Evolutionary conservation across 192 early-diverging fungal genomes (phyloP), one percentile per base, ranked within the genome.

Genomic region (Linnemannia exigua): DNA sequence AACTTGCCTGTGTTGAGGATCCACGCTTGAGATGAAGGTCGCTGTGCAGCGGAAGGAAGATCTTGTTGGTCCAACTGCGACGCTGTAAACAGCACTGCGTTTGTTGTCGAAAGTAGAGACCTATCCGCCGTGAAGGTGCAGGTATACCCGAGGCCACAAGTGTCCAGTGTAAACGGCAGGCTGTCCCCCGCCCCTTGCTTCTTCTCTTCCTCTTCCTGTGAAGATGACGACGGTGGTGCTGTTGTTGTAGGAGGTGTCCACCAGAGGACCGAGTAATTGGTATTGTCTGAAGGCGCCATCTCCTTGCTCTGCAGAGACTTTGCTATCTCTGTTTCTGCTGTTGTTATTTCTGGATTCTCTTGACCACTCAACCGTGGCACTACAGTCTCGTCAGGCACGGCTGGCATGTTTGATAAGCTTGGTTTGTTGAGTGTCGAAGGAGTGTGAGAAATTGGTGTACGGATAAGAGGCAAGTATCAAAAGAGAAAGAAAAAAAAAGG

Each of bases 281-380:
- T 33, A 15, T 28, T 12, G 58, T 72, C 35, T 15, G 35, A 14
- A 14, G 33, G 25, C 6, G 67, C 52, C 61, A 77, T 77, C 69
- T 82, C 48, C 72, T 82, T 82, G 70, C 69, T 66, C n/a, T 44
- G 66, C 14, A 82, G 25, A 3, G 52, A 50, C 58, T 67, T 76
- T 38, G 44, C 11, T 7, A 3, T 68, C 28, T 36, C 38, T 58
- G 48, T 1, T 58, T 0, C 44, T 54, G 36, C 33, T 51, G 46
- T 20, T 38, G 72, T 0, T 73, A 33, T 33, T 33, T n/a, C 2
- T 58, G 35, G 31, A 28, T n/a, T 75, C 36, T 31, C 58, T 15
- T 63, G 58, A 63, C 7, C 3, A 11, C 3, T 63, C 28, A 12
- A 0, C 28, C 14, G 25, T 31, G 58, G 58, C 14, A 11, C 28